Conservation (phyloP, 2,329 filamentous ascomycete genomes). For the Microsporum audouinii region DNA sequence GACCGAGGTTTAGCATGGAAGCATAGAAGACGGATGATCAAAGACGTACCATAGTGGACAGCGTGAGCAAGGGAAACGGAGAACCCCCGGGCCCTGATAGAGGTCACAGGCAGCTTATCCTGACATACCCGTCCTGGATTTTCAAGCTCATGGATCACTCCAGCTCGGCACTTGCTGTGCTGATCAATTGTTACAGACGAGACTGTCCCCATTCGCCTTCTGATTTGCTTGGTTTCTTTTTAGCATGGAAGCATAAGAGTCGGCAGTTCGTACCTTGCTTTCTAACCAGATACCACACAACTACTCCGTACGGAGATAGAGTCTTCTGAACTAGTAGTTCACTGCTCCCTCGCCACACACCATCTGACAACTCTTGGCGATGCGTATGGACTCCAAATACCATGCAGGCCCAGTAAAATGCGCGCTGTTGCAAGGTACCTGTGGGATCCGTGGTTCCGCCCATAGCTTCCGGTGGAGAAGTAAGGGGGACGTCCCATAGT, state of each 20-base stretch:
- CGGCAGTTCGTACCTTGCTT: not conserved
- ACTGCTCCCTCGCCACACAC: not conserved
- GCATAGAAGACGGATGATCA: too few species aligned
- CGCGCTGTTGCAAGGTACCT: not conserved
- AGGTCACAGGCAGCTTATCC: not conserved
- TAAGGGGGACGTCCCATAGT: not conserved
- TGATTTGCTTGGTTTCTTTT: not conserved
- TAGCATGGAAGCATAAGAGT: not conserved
- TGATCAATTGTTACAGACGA: not conserved
- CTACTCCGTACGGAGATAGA: not conserved
- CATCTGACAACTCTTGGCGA: not conserved
- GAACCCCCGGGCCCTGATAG: not conserved
- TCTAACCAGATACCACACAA: not conserved
- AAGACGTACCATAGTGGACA: too few species aligned
- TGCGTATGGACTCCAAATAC: not conserved
- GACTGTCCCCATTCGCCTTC: not conserved
- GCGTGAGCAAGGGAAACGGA: not conserved
- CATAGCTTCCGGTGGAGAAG: not conserved
- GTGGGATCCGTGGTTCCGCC: not conserved
- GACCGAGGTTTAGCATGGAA: not conserved
- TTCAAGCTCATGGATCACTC: not conserved
- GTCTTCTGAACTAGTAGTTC: not conserved
- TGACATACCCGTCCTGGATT: not conserved
- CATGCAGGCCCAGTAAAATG: not conserved
- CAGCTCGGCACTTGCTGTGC: not conserved